phyloP scores from a whole-genome alignment of 257 asterid species.

The Parsonsia alboflavescens region DNA sequence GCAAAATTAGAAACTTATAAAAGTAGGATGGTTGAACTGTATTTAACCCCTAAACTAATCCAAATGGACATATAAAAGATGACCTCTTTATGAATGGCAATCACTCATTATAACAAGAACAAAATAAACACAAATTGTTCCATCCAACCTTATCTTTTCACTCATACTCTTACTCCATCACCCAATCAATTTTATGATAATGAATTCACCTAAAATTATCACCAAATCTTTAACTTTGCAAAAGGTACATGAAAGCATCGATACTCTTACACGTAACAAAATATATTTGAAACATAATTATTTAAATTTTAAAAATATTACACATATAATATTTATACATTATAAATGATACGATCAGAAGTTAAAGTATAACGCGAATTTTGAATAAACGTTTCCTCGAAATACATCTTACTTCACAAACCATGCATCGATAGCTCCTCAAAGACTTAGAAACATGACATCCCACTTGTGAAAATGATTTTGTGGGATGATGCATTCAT shows the following conservation, averaged over 20 bases:
- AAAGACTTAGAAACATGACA: neutral
- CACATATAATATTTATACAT: neutral
- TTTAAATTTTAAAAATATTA: too few relatives aligned
- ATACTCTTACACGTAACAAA: too few relatives aligned
- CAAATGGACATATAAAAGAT: neutral
- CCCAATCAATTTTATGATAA: neutral
- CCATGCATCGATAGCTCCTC: neutral
- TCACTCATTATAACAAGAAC: neutral
- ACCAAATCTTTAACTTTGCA: neutral
- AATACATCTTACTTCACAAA: too few relatives aligned
- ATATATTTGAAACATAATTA: too few relatives aligned
- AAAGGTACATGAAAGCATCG: too few relatives aligned
- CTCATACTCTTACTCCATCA: neutral
- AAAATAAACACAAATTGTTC: neutral
- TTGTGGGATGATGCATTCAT: neutral
- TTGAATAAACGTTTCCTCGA: neutral
- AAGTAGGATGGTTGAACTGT: too few relatives aligned
- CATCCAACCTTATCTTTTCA: neutral
- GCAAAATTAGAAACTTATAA: neutral
- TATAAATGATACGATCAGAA: too few relatives aligned
- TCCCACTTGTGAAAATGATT: conserved; percentile 8
- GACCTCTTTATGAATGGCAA: neutral
- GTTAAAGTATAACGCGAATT: too few relatives aligned
- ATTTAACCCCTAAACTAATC: neutral
- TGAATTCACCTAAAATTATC: neutral